A percentile compares a stretch with the other conserved stretches of the same genome.
These are phyloP conservation scores for Rauvolfia tetraphylla DNA, from an alignment of 257 asterid species.

Conservation along the genomic window DNA sequence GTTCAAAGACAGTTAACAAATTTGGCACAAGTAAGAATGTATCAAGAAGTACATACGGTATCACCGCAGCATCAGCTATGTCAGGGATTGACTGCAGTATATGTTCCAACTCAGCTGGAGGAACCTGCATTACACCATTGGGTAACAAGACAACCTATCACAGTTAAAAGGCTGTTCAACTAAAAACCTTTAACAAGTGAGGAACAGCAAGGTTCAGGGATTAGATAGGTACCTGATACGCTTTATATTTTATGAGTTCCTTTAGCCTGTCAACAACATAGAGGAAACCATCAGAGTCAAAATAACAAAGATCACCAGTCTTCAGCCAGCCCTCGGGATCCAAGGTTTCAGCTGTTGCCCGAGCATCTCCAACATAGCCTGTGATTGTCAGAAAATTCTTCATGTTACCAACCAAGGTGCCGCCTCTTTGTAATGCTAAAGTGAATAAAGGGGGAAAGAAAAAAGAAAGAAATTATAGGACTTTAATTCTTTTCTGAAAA, in stretches of 20 bases:
- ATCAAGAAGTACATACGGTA: conserved; percentile 63
- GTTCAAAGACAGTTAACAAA: neutral
- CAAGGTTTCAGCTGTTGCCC: conserved; percentile 76
- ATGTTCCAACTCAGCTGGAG: conserved; percentile 93
- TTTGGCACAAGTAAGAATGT: neutral
- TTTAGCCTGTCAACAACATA: conserved; percentile 82
- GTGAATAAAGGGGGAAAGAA: too few relatives aligned
- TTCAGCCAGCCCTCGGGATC: conserved; percentile 90
- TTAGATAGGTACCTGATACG: conserved; percentile 59
- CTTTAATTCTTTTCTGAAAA: too few relatives aligned
- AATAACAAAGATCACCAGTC: conserved; percentile 93
- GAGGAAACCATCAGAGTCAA: conserved; percentile 75
- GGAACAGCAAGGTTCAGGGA: neutral
- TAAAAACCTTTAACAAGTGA: neutral
- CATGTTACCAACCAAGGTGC: conserved; percentile 7
- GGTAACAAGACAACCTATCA: conserved; percentile 1
- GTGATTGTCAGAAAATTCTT: conserved; percentile 21
- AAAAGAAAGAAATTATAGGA: too few relatives aligned
- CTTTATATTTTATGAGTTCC: conserved; percentile 90
- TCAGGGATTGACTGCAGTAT: conserved; percentile 77
- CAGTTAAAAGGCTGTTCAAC: neutral
- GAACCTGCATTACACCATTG: conserved; percentile 55
- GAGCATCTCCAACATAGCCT: conserved; percentile 82
- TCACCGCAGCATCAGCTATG: conserved; percentile 86
- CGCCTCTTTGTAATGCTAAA: neutral